phyloP scores from a whole-genome alignment of 1,139 yeast genomes.

The Yarrowia galli region DNA sequence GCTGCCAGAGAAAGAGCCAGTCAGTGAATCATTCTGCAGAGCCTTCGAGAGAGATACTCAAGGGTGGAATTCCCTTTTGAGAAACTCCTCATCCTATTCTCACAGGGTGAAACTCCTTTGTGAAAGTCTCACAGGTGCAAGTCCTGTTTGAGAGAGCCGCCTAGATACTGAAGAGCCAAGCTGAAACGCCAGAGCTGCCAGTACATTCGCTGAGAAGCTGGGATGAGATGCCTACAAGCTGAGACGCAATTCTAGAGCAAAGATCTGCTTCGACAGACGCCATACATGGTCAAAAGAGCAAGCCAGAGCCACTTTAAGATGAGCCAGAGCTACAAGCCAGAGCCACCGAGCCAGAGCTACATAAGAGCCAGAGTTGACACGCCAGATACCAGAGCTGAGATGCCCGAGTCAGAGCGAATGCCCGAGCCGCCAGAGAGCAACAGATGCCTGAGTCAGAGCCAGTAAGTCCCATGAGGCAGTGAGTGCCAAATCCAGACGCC shows the following conservation, averaged over 20 bases:
- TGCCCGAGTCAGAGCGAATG: too few relatives aligned
- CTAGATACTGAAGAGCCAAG: slow-evolving; percentile 16
- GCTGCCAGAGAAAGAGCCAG: slow-evolving; percentile 3
- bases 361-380: not conserved
- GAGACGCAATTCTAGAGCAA: slow-evolving; percentile 11
- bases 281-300: slow-evolving; percentile 5
- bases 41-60: not conserved
- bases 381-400: too few relatives aligned
- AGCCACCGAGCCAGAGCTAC: not conserved
- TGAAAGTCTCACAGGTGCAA: not conserved
- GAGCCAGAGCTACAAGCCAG: slow-evolving; percentile 1
- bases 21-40: not conserved
- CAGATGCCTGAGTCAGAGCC: slow-evolving; percentile 6
- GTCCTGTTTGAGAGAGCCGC: not conserved
- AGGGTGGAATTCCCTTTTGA: not conserved
- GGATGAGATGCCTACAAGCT: not conserved
- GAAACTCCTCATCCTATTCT: too few relatives aligned
- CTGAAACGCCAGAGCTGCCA: slow-evolving; percentile 16
- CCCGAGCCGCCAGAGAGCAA: not conserved
- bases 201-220: slow-evolving; percentile 2
- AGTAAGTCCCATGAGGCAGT: not conserved
- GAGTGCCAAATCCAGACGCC: slow-evolving; percentile 2
- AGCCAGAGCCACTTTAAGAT: not conserved
- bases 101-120: too few relatives aligned
- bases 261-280: slow-evolving; percentile 15